Conservation (phyloP, 345 rosid species). For the Eutrema yunnanense region DNA sequence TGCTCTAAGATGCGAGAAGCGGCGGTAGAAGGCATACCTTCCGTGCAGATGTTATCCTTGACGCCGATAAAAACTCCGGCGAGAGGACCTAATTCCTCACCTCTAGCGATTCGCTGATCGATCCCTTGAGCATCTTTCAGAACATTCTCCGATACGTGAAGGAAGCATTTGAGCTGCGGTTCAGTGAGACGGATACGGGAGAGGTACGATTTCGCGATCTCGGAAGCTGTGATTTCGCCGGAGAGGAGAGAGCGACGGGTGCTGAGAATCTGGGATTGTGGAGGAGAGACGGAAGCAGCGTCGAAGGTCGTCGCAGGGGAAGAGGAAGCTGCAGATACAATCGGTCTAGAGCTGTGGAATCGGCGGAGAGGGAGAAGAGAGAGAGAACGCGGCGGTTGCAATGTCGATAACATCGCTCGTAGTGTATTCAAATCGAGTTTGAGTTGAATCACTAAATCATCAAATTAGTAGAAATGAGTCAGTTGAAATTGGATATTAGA, state of each 20-base stretch:
- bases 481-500: neutral
- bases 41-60: slow-evolving; percentile 82
- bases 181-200: slow-evolving; percentile 61
- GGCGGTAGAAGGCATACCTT: slow-evolving; percentile 84
- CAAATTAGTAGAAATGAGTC: neutral
- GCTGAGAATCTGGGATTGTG: slow-evolving; percentile 60
- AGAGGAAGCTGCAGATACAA: slow-evolving; percentile 9
- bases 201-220: slow-evolving; percentile 67
- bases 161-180: slow-evolving; percentile 70
- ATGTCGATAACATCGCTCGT: slow-evolving; percentile 35
- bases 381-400: slow-evolving; percentile 46
- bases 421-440: neutral
- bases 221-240: slow-evolving; percentile 52
- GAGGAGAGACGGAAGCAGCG: slow-evolving; percentile 24
- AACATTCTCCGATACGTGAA: slow-evolving; percentile 57
- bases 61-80: slow-evolving; percentile 78
- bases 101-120: slow-evolving; percentile 43
- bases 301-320: slow-evolving; percentile 1
- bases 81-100: slow-evolving; percentile 64
- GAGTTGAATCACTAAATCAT: neutral
- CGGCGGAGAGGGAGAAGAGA: slow-evolving; percentile 42
- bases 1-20: slow-evolving; percentile 70
- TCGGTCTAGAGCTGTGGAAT: slow-evolving; percentile 21
- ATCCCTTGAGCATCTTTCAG: slow-evolving; percentile 46
- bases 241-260: slow-evolving; percentile 74